Conservation (phyloP, 2,329 filamentous ascomycete species). For the Falciphora oryzae region DNA sequence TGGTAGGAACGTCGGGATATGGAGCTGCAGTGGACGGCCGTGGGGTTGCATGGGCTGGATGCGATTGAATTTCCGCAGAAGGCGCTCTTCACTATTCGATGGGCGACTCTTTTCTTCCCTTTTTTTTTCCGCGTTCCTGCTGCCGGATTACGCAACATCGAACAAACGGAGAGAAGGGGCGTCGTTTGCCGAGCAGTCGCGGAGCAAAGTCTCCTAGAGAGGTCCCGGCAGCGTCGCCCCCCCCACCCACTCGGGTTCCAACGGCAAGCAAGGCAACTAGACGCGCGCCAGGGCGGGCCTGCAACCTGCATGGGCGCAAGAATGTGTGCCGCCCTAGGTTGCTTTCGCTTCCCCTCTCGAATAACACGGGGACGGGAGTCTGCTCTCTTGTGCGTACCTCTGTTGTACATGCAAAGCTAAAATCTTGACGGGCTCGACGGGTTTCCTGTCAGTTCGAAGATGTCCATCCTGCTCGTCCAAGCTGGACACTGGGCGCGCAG, state of each 20-base stretch:
- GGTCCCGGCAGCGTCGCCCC: neutral
- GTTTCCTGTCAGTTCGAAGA: neutral
- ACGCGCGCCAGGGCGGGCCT: neutral
- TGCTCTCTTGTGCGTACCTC: neutral
- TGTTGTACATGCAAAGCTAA: neutral
- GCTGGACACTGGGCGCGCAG: too few species aligned
- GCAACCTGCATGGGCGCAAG: neutral
- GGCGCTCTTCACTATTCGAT: neutral
- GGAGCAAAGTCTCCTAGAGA: neutral
- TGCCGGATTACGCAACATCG: neutral
- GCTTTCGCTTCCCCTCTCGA: neutral
- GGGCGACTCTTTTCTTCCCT: too few species aligned
- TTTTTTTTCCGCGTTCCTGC: neutral
- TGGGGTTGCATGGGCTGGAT: neutral
- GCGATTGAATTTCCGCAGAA: neutral
- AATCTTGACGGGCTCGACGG: neutral
- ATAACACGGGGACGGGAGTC: too few species aligned
- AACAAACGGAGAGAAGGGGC: neutral
- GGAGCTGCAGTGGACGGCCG: too few species aligned
- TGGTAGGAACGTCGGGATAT: too few species aligned
- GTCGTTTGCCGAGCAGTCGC: neutral
- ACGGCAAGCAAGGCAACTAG: neutral
- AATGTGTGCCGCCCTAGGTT: neutral
- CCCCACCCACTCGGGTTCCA: neutral
- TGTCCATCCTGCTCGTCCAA: too few species aligned